phyloP scores from a whole-genome alignment of 306 rosid species.

The Cicer bijugum region DNA sequence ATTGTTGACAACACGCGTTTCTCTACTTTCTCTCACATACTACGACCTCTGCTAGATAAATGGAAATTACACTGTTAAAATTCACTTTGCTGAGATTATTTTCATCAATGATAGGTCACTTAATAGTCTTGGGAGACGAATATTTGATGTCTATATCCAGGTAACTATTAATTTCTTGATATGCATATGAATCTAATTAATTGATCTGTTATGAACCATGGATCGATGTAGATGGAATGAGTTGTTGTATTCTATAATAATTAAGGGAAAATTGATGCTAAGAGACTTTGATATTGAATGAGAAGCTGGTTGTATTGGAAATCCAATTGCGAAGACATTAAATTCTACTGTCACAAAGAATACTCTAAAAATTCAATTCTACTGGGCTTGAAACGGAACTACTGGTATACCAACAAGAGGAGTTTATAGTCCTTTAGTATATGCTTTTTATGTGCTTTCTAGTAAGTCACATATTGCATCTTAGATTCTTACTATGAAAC shows the following conservation, averaged over 20 bases:
- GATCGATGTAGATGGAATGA: too few relatives aligned
- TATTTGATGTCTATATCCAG: too few relatives aligned
- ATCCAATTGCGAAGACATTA: conserved; percentile 60
- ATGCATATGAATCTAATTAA: too few relatives aligned
- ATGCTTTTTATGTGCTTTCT: conserved; percentile 84
- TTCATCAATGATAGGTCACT: not conserved
- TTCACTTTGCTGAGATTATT: conserved; percentile 89
- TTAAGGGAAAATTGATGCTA: conserved; percentile 71
- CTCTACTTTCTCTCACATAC: conserved; percentile 88
- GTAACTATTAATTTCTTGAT: too few relatives aligned
- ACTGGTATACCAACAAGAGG: conserved; percentile 97
- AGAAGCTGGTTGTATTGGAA: conserved; percentile 80
- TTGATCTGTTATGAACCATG: too few relatives aligned
- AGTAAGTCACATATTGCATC: conserved; percentile 62
- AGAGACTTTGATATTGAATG: conserved; percentile 78
- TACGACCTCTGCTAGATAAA: conserved; percentile 81
- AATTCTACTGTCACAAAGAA: conserved; percentile 56
- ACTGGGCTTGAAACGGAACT: conserved; percentile 97
- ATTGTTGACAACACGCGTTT: conserved; percentile 70
- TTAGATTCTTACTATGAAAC: too few relatives aligned
- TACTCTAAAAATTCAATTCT: conserved; percentile 81
- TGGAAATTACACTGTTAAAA: conserved; percentile 75
- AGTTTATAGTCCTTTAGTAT: conserved; percentile 82
- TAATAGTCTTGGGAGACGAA: too few relatives aligned
- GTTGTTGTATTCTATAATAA: not conserved